These are phyloP conservation scores for Durio zibethinus DNA, from an alignment of 345 rosid genomes.

Conservation along the genomic window DNA sequence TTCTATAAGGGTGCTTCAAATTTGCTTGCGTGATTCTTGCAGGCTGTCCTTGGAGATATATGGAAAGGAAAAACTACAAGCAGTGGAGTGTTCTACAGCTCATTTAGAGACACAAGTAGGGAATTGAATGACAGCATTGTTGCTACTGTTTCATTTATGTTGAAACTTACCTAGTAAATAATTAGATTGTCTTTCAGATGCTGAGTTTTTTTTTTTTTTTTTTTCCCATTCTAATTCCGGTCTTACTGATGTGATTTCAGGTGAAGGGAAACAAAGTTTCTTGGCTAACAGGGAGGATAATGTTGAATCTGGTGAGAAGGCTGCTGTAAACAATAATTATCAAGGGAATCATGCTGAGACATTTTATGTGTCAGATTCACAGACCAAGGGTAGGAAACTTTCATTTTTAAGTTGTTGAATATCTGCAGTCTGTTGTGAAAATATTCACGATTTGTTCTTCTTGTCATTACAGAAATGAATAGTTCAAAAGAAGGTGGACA, in stretches of 20 bases:
- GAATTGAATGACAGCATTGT: constrained; percentile 35
- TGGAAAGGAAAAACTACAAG: constrained; percentile 66
- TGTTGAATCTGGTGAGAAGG: constrained; percentile 25
- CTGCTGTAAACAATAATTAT: constrained; percentile 15
- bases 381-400: constrained; percentile 24
- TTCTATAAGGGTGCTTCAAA: background rate
- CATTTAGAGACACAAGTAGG: constrained; percentile 38
- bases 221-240: constrained; percentile 3
- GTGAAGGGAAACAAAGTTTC: constrained; percentile 38
- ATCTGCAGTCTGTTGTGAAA: background rate
- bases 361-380: constrained; percentile 12
- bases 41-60: constrained; percentile 58
- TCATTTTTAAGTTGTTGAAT: background rate
- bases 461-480: constrained; percentile 25
- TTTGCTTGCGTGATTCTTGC: constrained; percentile 13
- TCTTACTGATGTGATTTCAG: constrained; percentile 13
- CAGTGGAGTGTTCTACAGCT: constrained; percentile 46
- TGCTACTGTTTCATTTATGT: constrained; percentile 31
- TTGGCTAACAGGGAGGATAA: constrained; percentile 24
- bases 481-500: constrained; percentile 18
- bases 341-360: constrained; percentile 17
- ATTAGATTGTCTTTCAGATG: background rate
- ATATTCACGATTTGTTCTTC: background rate
- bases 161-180: constrained; percentile 3
- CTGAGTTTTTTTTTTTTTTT: background rate